A percentile compares a stretch with the other conserved stretches of the same genome.
Evolutionary conservation across 768 basidiomycete species (phyloP).

Genomic region (Rhodosporidiobolus odoratus): DNA sequence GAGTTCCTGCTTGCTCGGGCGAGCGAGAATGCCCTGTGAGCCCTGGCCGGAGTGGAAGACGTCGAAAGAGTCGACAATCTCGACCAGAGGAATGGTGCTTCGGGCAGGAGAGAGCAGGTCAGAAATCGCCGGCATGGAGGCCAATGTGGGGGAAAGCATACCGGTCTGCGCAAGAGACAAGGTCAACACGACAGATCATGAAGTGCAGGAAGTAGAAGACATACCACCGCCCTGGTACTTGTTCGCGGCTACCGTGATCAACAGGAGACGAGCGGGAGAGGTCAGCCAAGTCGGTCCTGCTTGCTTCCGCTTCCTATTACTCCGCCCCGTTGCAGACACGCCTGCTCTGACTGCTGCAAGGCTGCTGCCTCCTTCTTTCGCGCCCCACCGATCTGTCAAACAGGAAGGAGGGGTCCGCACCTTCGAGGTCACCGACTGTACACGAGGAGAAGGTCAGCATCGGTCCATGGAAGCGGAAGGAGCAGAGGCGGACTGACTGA

Average conservation of each 20-base stretch:
- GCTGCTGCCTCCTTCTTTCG: background rate
- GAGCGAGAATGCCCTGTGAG: constrained; percentile 66
- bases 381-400: background rate
- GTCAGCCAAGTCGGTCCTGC: background rate
- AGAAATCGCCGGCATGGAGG: background rate
- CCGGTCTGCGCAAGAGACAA: background rate
- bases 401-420: constrained; percentile 49
- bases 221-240: background rate
- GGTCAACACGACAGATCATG: too few species aligned
- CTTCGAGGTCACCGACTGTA: constrained; percentile 4
- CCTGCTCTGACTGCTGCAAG: background rate
- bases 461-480: constrained; percentile 51
- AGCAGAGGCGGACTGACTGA: constrained; percentile 51
- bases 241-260: background rate
- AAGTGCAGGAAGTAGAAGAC: background rate
- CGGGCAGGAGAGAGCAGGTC: background rate
- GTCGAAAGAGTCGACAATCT: constrained; percentile 74
- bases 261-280: background rate
- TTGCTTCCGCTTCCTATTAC: too few species aligned
- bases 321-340: background rate
- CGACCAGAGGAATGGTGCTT: constrained; percentile 63
- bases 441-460: background rate
- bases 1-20: constrained; percentile 76
- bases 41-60: constrained; percentile 63
- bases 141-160: background rate